Evolutionary conservation across 768 basidiomycete species (phyloP).

Genomic region (Pilatotrama ljubarskyi): DNA sequence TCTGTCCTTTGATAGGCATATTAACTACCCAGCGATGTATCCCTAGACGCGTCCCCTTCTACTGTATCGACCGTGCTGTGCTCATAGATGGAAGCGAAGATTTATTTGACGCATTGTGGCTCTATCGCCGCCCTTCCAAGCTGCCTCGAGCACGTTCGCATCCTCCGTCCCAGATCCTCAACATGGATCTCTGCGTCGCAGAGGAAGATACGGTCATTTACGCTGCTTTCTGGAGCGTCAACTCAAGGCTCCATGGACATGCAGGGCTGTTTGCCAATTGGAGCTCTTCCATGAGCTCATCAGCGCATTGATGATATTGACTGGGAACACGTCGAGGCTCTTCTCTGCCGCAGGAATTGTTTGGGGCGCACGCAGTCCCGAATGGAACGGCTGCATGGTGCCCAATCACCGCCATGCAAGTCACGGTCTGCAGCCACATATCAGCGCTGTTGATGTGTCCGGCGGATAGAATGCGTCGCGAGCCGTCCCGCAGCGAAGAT

Average conservation of each 20-base stretch:
- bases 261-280: neutral
- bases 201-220: constrained; percentile 2
- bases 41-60: neutral
- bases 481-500: neutral
- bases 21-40: constrained; percentile 6
- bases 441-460: constrained; percentile 5
- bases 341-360: neutral
- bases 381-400: neutral
- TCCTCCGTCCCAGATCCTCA: neutral
- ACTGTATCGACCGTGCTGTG: constrained; percentile 1
- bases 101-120: no score
- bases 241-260: neutral
- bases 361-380: neutral
- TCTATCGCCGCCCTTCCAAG: constrained; percentile 7
- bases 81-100: constrained; percentile 1
- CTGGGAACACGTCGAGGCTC: no score
- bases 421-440: constrained; percentile 1
- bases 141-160: neutral
- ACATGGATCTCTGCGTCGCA: constrained; percentile 1
- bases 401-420: neutral
- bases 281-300: neutral
- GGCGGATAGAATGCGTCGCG: neutral
- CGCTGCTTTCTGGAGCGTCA: neutral
- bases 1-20: neutral
- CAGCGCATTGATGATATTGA: neutral